These are phyloP conservation scores for Staphylotrichum tortipilum DNA, from an alignment of 495 filamentous ascomycete species.

Conservation along the genomic window DNA sequence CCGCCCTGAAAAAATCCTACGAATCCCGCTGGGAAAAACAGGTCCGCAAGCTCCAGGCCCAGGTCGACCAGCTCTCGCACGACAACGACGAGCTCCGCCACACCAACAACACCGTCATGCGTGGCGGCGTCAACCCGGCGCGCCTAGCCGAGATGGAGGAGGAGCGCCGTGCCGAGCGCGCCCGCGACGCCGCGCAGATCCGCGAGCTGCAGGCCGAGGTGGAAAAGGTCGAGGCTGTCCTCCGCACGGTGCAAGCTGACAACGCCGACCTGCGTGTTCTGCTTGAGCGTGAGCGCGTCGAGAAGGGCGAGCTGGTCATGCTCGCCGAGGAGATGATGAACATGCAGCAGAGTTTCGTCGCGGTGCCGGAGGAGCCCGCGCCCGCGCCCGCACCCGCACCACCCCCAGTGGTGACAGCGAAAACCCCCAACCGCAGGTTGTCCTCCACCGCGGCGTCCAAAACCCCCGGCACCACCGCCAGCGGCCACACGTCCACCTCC, in stretches of 20 bases:
- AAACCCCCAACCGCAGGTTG: no score
- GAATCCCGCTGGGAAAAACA: slow-evolving; percentile 84
- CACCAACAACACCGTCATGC: slow-evolving; percentile 53
- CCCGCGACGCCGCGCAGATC: slow-evolving; percentile 43
- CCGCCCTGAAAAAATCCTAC: slow-evolving; percentile 90
- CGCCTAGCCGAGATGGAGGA: slow-evolving; percentile 37
- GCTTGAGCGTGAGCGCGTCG: slow-evolving; percentile 69
- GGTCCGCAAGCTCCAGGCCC: slow-evolving; percentile 60
- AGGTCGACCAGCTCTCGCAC: slow-evolving; percentile 54
- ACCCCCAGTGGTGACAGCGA: background rate
- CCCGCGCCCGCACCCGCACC: background rate
- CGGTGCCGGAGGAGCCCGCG: slow-evolving; percentile 4
- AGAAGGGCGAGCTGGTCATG: slow-evolving; percentile 90
- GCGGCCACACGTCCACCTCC: background rate
- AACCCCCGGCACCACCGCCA: background rate
- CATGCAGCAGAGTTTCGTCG: slow-evolving; percentile 32
- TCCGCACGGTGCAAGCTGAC: slow-evolving; percentile 55
- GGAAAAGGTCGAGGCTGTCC: slow-evolving; percentile 59
- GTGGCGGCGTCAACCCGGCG: slow-evolving; percentile 48
- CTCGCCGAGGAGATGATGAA: slow-evolving; percentile 85
- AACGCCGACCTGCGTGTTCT: slow-evolving; percentile 55
- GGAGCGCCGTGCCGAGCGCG: slow-evolving; percentile 42
- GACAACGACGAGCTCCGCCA: slow-evolving; percentile 61
- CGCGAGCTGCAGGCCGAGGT: slow-evolving; percentile 57
- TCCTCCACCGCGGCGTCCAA: background rate